Conservation (phyloP, 75 land plant species). For the Sequoia sempervirens region DNA sequence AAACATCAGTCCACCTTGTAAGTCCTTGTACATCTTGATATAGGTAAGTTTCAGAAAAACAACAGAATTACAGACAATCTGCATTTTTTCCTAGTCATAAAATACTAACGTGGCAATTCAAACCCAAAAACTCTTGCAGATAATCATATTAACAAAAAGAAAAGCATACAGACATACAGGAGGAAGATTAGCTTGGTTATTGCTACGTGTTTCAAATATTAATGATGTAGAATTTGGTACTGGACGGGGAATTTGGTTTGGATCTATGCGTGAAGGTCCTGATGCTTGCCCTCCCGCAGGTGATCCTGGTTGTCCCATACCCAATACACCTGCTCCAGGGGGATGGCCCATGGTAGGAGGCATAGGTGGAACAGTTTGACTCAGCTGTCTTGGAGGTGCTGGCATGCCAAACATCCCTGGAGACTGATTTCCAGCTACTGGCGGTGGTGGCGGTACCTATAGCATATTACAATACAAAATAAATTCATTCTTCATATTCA, state of each 20-base stretch:
- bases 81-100: background rate
- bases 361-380: slow-evolving; percentile 32
- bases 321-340: slow-evolving; percentile 17
- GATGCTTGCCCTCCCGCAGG: slow-evolving; percentile 43
- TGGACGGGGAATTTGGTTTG: slow-evolving; percentile 91
- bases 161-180: slow-evolving; percentile 49
- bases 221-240: slow-evolving; percentile 40
- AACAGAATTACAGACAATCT: background rate
- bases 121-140: background rate
- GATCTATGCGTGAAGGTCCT: slow-evolving; percentile 76
- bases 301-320: slow-evolving; percentile 53
- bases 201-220: slow-evolving; percentile 64
- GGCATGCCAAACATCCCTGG: slow-evolving; percentile 55
- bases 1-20: slow-evolving; percentile 7
- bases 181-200: slow-evolving; percentile 64
- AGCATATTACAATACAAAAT: background rate
- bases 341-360: slow-evolving; percentile 26
- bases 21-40: background rate
- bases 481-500: background rate
- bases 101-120: background rate
- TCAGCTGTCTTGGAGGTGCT: slow-evolving; percentile 15
- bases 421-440: slow-evolving; percentile 34
- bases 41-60: background rate
- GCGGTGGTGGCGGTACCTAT: slow-evolving; percentile 24
- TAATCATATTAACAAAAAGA: background rate